Percentiles rank a stretch among this genome's conserved stretches.
phyloP scores from a whole-genome alignment of 352 stramenopile species.

The Globisporangium rhizosaccharum region DNA sequence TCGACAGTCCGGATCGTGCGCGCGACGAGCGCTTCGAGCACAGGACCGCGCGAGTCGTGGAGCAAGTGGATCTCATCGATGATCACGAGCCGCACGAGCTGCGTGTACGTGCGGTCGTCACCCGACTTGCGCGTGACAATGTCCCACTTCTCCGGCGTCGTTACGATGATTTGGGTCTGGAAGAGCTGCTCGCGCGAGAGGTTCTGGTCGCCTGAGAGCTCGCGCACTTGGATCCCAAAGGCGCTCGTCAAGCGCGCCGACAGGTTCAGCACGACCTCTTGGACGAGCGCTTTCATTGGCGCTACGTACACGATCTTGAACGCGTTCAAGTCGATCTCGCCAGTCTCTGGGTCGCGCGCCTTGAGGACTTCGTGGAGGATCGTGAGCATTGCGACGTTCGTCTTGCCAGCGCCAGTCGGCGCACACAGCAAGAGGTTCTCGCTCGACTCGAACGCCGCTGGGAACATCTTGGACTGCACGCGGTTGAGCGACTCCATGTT shows the following conservation, averaged over 20 bases:
- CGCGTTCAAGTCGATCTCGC: slow-evolving; percentile 90
- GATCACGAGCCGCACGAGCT: slow-evolving; percentile 98
- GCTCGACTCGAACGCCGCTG: slow-evolving; percentile 87
- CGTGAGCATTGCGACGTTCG: slow-evolving; percentile 97
- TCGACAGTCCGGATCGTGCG: slow-evolving; percentile 98
- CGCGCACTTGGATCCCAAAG: slow-evolving; percentile 95
- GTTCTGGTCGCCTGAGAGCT: slow-evolving; percentile 98
- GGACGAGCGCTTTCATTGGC: slow-evolving; percentile 99
- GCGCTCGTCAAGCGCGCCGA: slow-evolving; percentile 86
- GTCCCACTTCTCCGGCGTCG: slow-evolving; percentile 99
- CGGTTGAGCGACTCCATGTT: slow-evolving; percentile 98
- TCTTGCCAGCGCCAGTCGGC: slow-evolving; percentile 99
- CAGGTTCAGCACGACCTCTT: slow-evolving; percentile 99
- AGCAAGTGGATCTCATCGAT: slow-evolving; percentile 99
- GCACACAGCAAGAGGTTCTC: slow-evolving; percentile 99
- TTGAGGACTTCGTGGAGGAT: slow-evolving; percentile 99
- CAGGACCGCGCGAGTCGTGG: slow-evolving; percentile 97
- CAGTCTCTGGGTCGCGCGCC: slow-evolving; percentile 68
- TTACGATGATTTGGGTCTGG: slow-evolving; percentile 99
- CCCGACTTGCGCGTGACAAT: slow-evolving; percentile 99
- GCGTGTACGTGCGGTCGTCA: slow-evolving; percentile 96
- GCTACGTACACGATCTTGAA: slow-evolving; percentile 99
- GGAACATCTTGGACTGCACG: slow-evolving; percentile 98
- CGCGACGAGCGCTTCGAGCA: slow-evolving; percentile 97
- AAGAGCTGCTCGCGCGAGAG: slow-evolving; percentile 96